Evolutionary conservation across 345 rosid genomes (phyloP), one percentile per base, ranked within the genome.

Genomic region (Eutrema japonicum): DNA sequence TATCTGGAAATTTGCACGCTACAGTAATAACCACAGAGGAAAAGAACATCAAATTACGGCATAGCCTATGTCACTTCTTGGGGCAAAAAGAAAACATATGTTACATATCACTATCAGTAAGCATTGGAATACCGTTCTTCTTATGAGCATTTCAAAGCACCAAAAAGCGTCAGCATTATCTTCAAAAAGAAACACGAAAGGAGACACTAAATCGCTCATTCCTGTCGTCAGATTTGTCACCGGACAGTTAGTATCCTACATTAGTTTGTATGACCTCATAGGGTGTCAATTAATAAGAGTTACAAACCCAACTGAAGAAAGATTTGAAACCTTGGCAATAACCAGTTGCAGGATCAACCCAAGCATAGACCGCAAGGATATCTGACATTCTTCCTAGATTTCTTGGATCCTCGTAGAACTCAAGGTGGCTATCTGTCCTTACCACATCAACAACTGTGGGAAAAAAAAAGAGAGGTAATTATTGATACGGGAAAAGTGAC

Each of bases 121-220:
- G n/a, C 12, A 38, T 40, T 51, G 12, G 26, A 76, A 53, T 87
- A 89, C 96, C 96, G 79, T 87, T 84, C 89, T 87, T 81, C 92
- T 85, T 67, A 89, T 71, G 68, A 89, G 92, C 90, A 89, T 89
- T 86, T 87, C 96, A 74, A 89, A 89, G 85, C 92, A 89, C 96
- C 96, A 89, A 81, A 89, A 89, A 36, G 96, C 96, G 61, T 89
- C 96, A 38, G 86, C 90, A 68, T 89, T 71, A 67, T 89, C 96
- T 83, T 87, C 96, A 65, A 85, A 89, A 33, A 89, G 86, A 74
- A 89, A 84, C 70, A 89, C 85, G 54, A 89, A 89, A 63, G 90
- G 96, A 64, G 96, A 89, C 72, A 87, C 75, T 82, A 89, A 78
- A 79, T 89, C 96, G 8, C 96, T 89, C 96, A 89, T 89, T 70